Evolutionary conservation across 2,329 filamentous ascomycete species (phyloP), one percentile per base, ranked within the genome.

Genomic region (Dactylonectria estremocensis): DNA sequence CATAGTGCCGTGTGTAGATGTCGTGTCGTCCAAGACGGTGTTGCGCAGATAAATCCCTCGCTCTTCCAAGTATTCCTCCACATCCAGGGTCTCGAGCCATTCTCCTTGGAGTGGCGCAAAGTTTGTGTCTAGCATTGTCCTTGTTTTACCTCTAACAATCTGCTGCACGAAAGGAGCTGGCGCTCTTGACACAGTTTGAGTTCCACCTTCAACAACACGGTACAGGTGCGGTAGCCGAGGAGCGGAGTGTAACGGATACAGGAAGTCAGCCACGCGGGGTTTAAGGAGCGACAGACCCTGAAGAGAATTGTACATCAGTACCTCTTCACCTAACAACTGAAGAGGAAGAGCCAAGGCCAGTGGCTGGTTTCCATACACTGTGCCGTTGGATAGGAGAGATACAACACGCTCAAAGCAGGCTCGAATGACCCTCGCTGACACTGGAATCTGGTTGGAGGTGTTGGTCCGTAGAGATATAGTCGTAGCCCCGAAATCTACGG

Each of bases 31-130:
- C 11, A 24, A 10, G 28, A 16, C 28, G 18, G 14, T 53, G 2
- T n/a, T 46, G 11, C 49, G 49, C 1, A 59, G 3, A 13, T 45
- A 48, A 10, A 68, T 68, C 0, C 66, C 66, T 8, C 66, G 43
- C 4, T 68, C 61, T 14, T 68, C 55, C 10, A 68, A 31, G 16
- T 68, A 68, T 45, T 68, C 66, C 18, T 68, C 66, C 20, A 65
- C 66, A 37, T 68, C 61, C 13, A 22, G 4, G 0, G 56, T 56
- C 31, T 68, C 66, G 2, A 68, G 35, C 66, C 66, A 68, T 14
- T 68, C 61, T 16, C 66, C 61, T 4, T 68, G 66, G 1, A 68
- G 45, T 3, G 28, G 28, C 5, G 37, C 31, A n/a, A 33, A 14
- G 5, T 33, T 22, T 18, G 61, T 68, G 4, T 16, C 9, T 2